Evolutionary conservation across 352 stramenopile species (phyloP), one percentile per base, ranked within the genome.

Genomic region (Globisporangium radiosum): DNA sequence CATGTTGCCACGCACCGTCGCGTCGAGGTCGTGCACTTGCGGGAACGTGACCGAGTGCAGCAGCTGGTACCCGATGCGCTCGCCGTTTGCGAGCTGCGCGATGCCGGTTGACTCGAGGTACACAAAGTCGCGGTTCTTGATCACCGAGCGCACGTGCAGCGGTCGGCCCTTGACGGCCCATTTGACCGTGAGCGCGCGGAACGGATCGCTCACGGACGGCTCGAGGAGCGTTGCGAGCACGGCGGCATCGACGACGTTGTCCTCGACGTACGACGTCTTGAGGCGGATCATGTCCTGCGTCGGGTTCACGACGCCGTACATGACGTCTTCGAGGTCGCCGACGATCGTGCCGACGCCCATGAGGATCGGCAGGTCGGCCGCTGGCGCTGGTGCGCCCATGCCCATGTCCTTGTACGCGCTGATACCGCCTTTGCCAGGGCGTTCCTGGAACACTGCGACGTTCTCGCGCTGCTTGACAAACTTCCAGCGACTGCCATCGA

Each of bases 121-220:
- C 52, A 85, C 80, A 42, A 77, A 70, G 66, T 90, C 80, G 15
- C 80, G 77, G 63, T 85, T 78, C 50, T 81, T 79, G 15, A 87
- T 69, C 10, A 87, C 55, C 54, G 67, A 45, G 59, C 75, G 61
- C 63, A 84, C 42, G 60, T 73, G 49, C 57, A 72, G 25, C 50
- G 72, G 51, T 54, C 72, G 40, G 51, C 55, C 70, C 49, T 88
- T 88, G 39, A 87, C 73, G 50, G 60, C 69, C 80, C 80, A 88
- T 47, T 85, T 85, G 48, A 90, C 57, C 13, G 59, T 65, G 17
- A 65, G 47, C 1, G 47, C 47, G 3, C 47, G 42, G 36, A 65
- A 60, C 15, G 54, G 54, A 7, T 57, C 48, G 36, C 39, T 50
- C 52, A 60, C 45, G 9, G 53, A 52, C 19, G 59, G 59, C 54